Evolutionary conservation across 495 filamentous ascomycete species (phyloP).

Genomic region (Choiromyces venosus): DNA sequence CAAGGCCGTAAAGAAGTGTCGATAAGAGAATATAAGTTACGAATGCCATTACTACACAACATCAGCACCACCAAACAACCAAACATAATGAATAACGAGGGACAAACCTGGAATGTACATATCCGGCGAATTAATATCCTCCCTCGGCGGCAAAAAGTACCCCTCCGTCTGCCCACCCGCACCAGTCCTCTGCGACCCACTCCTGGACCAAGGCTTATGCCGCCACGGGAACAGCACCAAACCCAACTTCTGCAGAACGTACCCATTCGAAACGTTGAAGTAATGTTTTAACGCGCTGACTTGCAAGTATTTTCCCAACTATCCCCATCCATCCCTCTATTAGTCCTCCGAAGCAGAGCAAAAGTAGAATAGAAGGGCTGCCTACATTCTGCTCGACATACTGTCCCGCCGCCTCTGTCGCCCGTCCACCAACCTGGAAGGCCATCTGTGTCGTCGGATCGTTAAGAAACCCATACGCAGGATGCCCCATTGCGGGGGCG

Average conservation of each 20-base stretch:
- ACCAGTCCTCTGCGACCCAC: slow-evolving; percentile 55
- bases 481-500: slow-evolving; percentile 50
- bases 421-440: slow-evolving; percentile 34
- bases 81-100: background rate
- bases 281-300: slow-evolving; percentile 74
- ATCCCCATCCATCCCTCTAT: slow-evolving; percentile 13
- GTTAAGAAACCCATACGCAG: slow-evolving; percentile 34
- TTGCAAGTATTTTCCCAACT: slow-evolving; percentile 35
- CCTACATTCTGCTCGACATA: slow-evolving; percentile 65
- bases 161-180: slow-evolving; percentile 60
- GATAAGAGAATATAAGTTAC: slow-evolving; percentile 95
- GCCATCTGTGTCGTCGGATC: slow-evolving; percentile 36
- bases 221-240: slow-evolving; percentile 97
- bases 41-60: slow-evolving; percentile 62
- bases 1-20: slow-evolving; percentile 80
- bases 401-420: slow-evolving; percentile 33
- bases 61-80: background rate
- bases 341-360: slow-evolving; percentile 12
- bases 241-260: slow-evolving; percentile 75
- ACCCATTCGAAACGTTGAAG: slow-evolving; percentile 93
- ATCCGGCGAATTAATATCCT: slow-evolving; percentile 96
- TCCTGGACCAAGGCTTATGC: slow-evolving; percentile 88
- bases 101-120: slow-evolving; percentile 81
- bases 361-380: slow-evolving; percentile 58
- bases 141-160: slow-evolving; percentile 85